Evolutionary conservation across 495 filamentous ascomycete genomes (phyloP).

Genomic region (Tuber indicum): DNA sequence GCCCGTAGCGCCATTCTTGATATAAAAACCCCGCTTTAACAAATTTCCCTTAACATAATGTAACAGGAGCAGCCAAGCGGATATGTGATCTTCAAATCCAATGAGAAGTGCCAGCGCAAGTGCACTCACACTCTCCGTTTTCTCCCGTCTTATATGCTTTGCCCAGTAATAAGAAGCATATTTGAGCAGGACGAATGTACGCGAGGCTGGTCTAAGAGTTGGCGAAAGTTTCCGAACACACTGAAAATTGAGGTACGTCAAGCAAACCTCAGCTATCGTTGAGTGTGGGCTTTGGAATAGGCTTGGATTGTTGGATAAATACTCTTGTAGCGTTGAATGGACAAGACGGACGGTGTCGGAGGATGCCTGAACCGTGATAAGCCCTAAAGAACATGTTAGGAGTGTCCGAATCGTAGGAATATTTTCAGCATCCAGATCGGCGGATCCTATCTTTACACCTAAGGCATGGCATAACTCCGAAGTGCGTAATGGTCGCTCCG

Average conservation of each 20-base stretch:
- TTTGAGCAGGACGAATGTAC: background rate
- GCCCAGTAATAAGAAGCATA: background rate
- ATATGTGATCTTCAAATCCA: background rate
- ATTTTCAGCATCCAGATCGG: background rate
- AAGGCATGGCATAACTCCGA: too few species aligned
- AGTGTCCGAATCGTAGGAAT: background rate
- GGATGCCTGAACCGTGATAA: background rate
- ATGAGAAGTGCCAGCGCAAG: background rate
- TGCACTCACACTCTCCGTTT: background rate
- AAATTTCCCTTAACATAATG: background rate
- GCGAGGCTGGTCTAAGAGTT: fast-evolving
- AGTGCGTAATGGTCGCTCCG: too few species aligned
- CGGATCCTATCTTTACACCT: too few species aligned
- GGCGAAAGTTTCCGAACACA: background rate
- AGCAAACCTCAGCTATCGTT: background rate
- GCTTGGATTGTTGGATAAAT: background rate
- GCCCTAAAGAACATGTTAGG: background rate
- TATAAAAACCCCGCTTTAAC: background rate
- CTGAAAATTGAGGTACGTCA: background rate
- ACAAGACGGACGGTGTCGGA: background rate
- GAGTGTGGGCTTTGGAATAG: background rate
- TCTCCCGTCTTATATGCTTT: background rate
- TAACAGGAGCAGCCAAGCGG: background rate
- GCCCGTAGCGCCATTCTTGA: background rate
- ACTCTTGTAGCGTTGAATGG: background rate